A percentile compares a stretch with the other conserved stretches of the same genome.
phyloP scores from a whole-genome alignment of 495 filamentous ascomycete species.

The Xylaria telfairii region DNA sequence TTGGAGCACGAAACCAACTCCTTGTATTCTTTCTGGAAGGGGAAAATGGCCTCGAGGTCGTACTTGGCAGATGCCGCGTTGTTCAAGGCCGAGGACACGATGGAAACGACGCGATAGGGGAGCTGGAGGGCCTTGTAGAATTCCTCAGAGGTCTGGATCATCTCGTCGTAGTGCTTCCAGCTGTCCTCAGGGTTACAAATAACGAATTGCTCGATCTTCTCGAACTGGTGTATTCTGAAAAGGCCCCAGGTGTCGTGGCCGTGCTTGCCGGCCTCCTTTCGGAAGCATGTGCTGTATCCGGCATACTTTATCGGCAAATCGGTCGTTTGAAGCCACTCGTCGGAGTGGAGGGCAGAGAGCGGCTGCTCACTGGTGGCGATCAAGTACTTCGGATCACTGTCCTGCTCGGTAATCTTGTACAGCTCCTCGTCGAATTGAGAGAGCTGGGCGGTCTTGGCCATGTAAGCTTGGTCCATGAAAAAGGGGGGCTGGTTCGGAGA shows the following conservation, averaged over 20 bases:
- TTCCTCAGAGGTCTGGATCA: conserved; percentile 88
- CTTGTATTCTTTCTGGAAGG: conserved; percentile 95
- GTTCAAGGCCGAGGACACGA: conserved; percentile 93
- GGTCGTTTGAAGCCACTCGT: conserved; percentile 87
- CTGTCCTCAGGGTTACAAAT: conserved; percentile 93
- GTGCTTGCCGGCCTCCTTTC: conserved; percentile 90
- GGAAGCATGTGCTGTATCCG: conserved; percentile 92
- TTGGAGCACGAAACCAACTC: conserved; percentile 95
- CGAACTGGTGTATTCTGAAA: conserved; percentile 98
- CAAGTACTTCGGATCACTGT: conserved; percentile 90
- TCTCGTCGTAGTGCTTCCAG: conserved; percentile 90
- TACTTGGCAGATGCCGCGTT: conserved; percentile 94
- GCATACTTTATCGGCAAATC: conserved; percentile 81
- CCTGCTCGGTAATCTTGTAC: conserved; percentile 92
- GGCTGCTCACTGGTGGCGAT: conserved; percentile 98
- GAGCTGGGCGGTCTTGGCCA: conserved; percentile 99
- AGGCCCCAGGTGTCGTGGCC: conserved; percentile 98
- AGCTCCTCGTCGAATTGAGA: conserved; percentile 97
- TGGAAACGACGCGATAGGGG: conserved; percentile 88
- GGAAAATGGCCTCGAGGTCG: conserved; percentile 97
- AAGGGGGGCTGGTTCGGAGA: conserved; percentile 90
- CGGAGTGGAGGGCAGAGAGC: conserved; percentile 86
- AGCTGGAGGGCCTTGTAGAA: conserved; percentile 91
- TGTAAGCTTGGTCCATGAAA: conserved; percentile 94
- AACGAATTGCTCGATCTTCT: conserved; percentile 97